phyloP scores from a whole-genome alignment of 345 rosid genomes.

The Salix arbutifolia region DNA sequence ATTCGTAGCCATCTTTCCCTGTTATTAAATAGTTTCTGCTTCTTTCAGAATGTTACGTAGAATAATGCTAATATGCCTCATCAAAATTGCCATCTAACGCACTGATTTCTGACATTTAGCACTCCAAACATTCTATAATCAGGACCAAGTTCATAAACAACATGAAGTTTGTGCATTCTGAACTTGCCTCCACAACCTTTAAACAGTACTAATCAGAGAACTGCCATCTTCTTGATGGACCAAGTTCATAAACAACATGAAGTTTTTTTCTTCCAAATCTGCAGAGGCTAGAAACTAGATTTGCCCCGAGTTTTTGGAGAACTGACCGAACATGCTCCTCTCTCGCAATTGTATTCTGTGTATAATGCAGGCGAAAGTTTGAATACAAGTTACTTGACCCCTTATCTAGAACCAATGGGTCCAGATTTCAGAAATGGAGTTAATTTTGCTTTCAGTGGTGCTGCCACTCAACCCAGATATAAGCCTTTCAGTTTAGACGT shows the following conservation, averaged over 20 bases:
- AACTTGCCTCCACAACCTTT: too few species aligned
- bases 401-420: slow-evolving; percentile 32
- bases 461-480: slow-evolving; percentile 29
- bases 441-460: slow-evolving; percentile 38
- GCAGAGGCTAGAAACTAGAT: background rate
- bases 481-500: slow-evolving; percentile 32
- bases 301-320: background rate
- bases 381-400: slow-evolving; percentile 30
- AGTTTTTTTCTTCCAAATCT: too few species aligned
- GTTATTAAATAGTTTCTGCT: background rate
- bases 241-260: too few species aligned
- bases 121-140: background rate
- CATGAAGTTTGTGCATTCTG: too few species aligned
- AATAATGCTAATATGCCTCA: background rate
- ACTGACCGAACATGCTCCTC: too few species aligned
- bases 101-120: background rate
- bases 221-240: too few species aligned
- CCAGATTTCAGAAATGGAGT: slow-evolving; percentile 36
- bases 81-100: background rate
- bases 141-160: background rate
- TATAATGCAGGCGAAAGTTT: slow-evolving; percentile 37
- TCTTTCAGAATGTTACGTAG: background rate
- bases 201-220: too few species aligned
- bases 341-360: background rate
- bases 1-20: background rate